phyloP scores from a whole-genome alignment of 1,139 yeast genomes.

The Sugiyamaella sp. region DNA sequence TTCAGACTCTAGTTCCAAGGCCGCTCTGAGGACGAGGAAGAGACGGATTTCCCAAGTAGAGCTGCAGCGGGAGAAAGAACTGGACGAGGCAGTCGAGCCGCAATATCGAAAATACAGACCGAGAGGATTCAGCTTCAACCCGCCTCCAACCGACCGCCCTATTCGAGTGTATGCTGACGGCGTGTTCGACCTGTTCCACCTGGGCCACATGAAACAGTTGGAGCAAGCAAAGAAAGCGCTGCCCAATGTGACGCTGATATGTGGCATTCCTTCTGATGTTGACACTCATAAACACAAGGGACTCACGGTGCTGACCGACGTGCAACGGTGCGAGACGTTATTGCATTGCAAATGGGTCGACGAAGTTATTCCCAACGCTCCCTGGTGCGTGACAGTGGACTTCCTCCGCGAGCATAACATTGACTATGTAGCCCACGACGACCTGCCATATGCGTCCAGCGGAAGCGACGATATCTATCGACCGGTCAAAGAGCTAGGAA shows the following conservation, averaged over 20 bases:
- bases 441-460: conserved; percentile 86
- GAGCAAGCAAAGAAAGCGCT: conserved; percentile 97
- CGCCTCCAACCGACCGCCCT: conserved; percentile 86
- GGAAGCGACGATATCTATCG: conserved; percentile 89
- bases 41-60: conserved; percentile 24
- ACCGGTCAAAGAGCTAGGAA: conserved; percentile 88
- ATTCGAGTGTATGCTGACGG: conserved; percentile 96
- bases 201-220: conserved; percentile 96
- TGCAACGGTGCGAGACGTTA: conserved; percentile 85
- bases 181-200: conserved; percentile 91
- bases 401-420: conserved; percentile 77
- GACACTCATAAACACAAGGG: conserved; percentile 94
- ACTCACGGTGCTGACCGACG: conserved; percentile 82
- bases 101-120: conserved; percentile 45
- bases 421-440: conserved; percentile 98
- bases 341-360: conserved; percentile 96
- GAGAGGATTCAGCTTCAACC: conserved; percentile 55
- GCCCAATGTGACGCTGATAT: conserved; percentile 78
- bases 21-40: conserved; percentile 14
- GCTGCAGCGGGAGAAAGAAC: conserved; percentile 49
- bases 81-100: conserved; percentile 58
- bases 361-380: conserved; percentile 91
- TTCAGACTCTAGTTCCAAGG: conserved; percentile 16
- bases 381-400: conserved; percentile 91
- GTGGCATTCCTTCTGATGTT: conserved; percentile 88